Evolutionary conservation across 139 green algal species (phyloP).

Genomic region (Tetraselmis chui): DNA sequence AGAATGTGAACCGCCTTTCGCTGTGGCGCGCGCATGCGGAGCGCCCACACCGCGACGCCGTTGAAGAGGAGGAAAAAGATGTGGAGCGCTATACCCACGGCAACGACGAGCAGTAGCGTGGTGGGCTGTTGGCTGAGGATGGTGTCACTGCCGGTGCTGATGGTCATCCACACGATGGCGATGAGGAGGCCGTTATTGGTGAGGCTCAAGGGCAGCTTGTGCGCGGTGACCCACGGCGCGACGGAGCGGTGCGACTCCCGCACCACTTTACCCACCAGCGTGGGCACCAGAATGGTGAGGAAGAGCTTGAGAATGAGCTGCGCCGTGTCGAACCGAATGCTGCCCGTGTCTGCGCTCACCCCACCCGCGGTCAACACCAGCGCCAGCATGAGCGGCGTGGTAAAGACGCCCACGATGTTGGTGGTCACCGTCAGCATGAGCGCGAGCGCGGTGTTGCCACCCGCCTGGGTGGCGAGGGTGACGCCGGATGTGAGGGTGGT

Average conservation of each 20-base stretch:
- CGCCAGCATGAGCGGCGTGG: constrained; percentile 48
- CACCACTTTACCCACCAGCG: constrained; percentile 36
- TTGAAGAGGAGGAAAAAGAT: constrained; percentile 48
- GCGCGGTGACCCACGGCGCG: constrained; percentile 29
- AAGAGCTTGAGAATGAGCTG: constrained; percentile 73
- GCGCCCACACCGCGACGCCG: constrained; percentile 13
- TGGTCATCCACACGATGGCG: constrained; percentile 71
- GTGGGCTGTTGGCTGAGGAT: constrained; percentile 35
- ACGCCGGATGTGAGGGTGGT: constrained; percentile 76
- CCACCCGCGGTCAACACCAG: constrained; percentile 28
- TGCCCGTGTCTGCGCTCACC: constrained; percentile 1
- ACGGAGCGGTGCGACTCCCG: constrained; percentile 29
- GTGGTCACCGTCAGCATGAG: constrained; percentile 69
- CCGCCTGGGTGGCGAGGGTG: constrained; percentile 36
- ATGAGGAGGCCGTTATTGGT: constrained; percentile 50
- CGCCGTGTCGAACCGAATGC: constrained; percentile 34
- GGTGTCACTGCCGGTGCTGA: constrained; percentile 36
- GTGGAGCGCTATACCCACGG: constrained; percentile 39
- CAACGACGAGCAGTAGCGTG: constrained; percentile 51
- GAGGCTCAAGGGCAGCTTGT: constrained; percentile 39
- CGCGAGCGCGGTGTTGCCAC: constrained; percentile 66
- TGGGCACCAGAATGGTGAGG: constrained; percentile 61
- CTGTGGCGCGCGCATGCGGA: constrained; percentile 35
- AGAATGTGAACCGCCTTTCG: constrained; percentile 39
- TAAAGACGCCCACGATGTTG: constrained; percentile 75